Evolutionary conservation across 306 rosid genomes (phyloP).

Genomic region (Geum urbanum): DNA sequence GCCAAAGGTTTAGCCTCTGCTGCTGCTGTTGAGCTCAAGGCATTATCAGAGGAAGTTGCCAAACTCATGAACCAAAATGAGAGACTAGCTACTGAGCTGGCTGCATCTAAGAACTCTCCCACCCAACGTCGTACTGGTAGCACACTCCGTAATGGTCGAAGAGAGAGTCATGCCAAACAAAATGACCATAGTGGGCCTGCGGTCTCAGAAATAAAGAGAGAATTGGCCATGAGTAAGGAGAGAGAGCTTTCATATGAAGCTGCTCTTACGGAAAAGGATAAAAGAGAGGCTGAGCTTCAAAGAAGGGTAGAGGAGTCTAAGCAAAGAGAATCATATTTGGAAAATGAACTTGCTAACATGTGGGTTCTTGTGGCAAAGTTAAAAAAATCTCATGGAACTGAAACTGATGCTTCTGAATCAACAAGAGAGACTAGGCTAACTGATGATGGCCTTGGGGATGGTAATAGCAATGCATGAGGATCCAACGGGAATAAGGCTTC

Average conservation of each 20-base stretch:
- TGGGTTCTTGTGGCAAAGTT: conserved; percentile 97
- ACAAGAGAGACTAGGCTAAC: conserved; percentile 38
- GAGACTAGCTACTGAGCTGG: conserved; percentile 64
- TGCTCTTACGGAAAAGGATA: conserved; percentile 64
- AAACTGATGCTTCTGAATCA: conserved; percentile 59
- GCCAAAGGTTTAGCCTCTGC: conserved; percentile 99
- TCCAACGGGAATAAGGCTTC: conserved; percentile 29
- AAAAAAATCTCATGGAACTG: conserved; percentile 72
- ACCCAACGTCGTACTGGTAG: conserved; percentile 53
- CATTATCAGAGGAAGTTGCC: conserved; percentile 91
- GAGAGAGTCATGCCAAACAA: conserved; percentile 52
- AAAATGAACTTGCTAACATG: conserved; percentile 97
- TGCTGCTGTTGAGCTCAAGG: conserved; percentile 99
- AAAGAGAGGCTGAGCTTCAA: conserved; percentile 74
- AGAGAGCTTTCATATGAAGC: conserved; percentile 77
- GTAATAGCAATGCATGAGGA: conserved; percentile 34
- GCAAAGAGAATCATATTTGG: conserved; percentile 87
- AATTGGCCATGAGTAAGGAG: conserved; percentile 72
- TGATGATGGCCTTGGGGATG: conserved; percentile 49
- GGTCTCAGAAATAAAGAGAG: conserved; percentile 65
- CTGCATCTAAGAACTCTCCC: conserved; percentile 66
- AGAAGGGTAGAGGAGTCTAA: conserved; percentile 81
- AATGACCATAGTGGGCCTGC: conserved; percentile 53
- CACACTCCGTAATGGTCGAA: conserved; percentile 65
- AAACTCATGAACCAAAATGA: conserved; percentile 92